Conservation (phyloP, 805 yeast species). For the Myxozyma udenii region DNA sequence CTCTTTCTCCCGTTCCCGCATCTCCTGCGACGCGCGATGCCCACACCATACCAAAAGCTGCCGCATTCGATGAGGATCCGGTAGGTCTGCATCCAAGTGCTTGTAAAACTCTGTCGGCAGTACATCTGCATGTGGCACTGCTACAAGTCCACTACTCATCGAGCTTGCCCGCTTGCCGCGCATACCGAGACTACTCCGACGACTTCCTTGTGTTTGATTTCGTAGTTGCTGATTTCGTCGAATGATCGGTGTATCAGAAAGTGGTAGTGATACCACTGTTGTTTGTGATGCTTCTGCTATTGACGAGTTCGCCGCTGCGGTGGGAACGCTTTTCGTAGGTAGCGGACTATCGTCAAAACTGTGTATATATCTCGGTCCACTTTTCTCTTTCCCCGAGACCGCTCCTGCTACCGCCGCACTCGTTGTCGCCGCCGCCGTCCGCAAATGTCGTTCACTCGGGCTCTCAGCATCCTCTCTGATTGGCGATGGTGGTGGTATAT, state of each 20-base stretch:
- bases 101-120: slow-evolving; percentile 54
- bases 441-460: no score
- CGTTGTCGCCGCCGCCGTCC: no score
- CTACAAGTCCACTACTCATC: slow-evolving; percentile 67
- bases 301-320: not conserved
- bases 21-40: slow-evolving; percentile 45
- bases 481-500: slow-evolving; percentile 13
- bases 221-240: slow-evolving; percentile 40
- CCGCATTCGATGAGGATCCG: slow-evolving; percentile 72
- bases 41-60: slow-evolving; percentile 69
- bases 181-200: slow-evolving; percentile 36
- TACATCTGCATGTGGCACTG: slow-evolving; percentile 64
- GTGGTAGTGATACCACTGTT: slow-evolving; percentile 36
- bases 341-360: slow-evolving; percentile 5
- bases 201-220: slow-evolving; percentile 30
- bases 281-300: slow-evolving; percentile 9
- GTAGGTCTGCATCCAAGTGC: slow-evolving; percentile 56
- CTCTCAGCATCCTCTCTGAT: not conserved
- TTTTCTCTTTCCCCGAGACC: no score
- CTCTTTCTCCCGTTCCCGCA: slow-evolving; percentile 21
- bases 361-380: no score
- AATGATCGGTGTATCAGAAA: slow-evolving; percentile 43
- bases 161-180: slow-evolving; percentile 74
- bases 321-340: not conserved
- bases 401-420: no score